Percentiles rank a stretch among this genome's conserved stretches.
These are phyloP conservation scores for Spirogloea muscicola DNA, from an alignment of 139 green algal genomes.

Conservation along the genomic window DNA sequence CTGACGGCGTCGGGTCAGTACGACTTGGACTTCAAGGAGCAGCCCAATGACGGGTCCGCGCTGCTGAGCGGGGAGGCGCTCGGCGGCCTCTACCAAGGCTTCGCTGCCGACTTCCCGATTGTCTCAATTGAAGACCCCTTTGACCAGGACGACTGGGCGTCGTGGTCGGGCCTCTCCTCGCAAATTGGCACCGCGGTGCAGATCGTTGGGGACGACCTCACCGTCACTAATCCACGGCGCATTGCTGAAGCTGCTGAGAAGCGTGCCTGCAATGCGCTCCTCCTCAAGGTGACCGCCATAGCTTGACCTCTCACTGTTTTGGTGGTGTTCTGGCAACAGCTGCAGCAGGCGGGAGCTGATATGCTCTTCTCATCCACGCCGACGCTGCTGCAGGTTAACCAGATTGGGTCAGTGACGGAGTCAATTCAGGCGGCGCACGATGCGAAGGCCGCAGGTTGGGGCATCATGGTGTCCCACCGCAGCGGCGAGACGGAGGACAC, in stretches of 20 bases:
- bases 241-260: conserved; percentile 86
- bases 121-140: conserved; percentile 98
- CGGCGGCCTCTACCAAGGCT: conserved; percentile 82
- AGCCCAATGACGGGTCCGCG: conserved; percentile 73
- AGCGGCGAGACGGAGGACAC: conserved; percentile 94
- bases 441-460: conserved; percentile 87
- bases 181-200: conserved; percentile 56
- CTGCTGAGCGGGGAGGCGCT: conserved; percentile 79
- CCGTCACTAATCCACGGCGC: conserved; percentile 96
- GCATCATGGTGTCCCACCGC: conserved; percentile 91
- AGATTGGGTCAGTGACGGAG: conserved; percentile 95
- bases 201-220: conserved; percentile 98
- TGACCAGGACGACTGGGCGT: conserved; percentile 97
- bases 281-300: conserved; percentile 86
- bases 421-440: conserved; percentile 89
- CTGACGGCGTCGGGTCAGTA: conserved; percentile 69
- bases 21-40: conserved; percentile 96
- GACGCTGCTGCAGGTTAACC: conserved; percentile 92
- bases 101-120: conserved; percentile 78
- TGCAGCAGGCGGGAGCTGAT: too few relatives aligned
- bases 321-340: too few relatives aligned
- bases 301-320: too few relatives aligned
- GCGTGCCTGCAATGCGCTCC: conserved; percentile 90
- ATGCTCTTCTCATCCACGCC: too few relatives aligned
- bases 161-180: conserved; percentile 69